Percentiles rank a stretch among this genome's conserved stretches.
Evolutionary conservation across 129 eudicot genomes (phyloP).

Genomic region (Logfia minima): DNA sequence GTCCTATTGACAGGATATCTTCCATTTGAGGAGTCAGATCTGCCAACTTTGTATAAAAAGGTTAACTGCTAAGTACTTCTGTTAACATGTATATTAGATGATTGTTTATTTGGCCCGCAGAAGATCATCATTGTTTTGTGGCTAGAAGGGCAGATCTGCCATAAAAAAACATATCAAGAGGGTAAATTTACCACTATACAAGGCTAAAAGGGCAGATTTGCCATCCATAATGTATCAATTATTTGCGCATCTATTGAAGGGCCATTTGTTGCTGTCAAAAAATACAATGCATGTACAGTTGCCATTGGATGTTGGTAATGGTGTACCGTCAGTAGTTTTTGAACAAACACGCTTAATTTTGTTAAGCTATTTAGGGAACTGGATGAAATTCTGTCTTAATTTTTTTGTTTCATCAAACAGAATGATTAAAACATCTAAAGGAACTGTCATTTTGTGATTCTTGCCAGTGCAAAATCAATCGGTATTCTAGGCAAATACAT

Average conservation of each 20-base stretch:
- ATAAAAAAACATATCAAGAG: no score
- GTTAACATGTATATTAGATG: neutral
- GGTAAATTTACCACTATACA: neutral
- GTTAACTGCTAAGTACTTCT: slow-evolving; percentile 35
- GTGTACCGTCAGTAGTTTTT: no score
- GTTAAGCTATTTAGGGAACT: no score
- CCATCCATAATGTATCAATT: neutral
- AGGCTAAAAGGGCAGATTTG: neutral
- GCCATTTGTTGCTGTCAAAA: neutral
- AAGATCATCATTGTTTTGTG: slow-evolving; percentile 2
- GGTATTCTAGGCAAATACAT: no score
- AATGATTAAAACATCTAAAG: no score
- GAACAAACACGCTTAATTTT: no score
- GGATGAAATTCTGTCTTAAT: no score
- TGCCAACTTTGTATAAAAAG: slow-evolving; percentile 82
- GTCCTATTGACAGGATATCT: slow-evolving; percentile 91
- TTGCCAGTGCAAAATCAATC: no score
- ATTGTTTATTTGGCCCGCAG: neutral
- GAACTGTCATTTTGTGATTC: no score
- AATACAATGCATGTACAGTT: neutral
- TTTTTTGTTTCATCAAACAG: no score
- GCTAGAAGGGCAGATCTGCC: neutral
- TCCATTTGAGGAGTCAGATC: slow-evolving; percentile 87
- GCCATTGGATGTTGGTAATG: neutral
- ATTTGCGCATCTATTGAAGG: neutral